Conservation (phyloP, 2,329 filamentous ascomycete species). For the Monilinia aucupariae region DNA sequence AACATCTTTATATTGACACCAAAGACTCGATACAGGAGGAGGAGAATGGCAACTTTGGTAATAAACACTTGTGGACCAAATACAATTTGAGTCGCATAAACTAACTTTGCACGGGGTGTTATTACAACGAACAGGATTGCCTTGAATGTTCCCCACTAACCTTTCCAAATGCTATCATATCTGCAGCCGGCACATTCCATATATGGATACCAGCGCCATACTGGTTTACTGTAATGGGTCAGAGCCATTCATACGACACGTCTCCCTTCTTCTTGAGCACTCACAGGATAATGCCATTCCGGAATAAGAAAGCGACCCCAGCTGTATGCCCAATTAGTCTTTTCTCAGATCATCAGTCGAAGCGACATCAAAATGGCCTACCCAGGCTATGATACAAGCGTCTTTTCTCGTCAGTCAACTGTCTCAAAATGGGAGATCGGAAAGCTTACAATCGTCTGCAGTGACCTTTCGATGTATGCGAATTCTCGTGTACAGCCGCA, state of each 20-base stretch:
- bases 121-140: not conserved
- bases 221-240: not conserved
- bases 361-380: not conserved
- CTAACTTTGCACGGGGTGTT: not conserved
- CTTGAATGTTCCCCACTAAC: not conserved
- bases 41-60: conserved; percentile 2
- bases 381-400: not conserved
- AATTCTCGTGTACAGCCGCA: not conserved
- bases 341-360: not conserved
- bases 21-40: conserved; percentile 1
- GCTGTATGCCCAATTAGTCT: not conserved
- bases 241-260: not conserved
- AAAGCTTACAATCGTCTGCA: conserved; percentile 2
- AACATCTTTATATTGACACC: not conserved
- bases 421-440: not conserved
- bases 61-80: not conserved
- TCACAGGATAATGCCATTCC: conserved; percentile 2
- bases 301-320: not conserved
- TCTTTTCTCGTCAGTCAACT: not conserved
- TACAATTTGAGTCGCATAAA: not conserved
- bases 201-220: not conserved
- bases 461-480: not conserved
- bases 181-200: not conserved
- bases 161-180: not conserved
- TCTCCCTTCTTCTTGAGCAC: not conserved